Conservation (phyloP, 768 basidiomycete species). For the Tylopilus sp. region DNA sequence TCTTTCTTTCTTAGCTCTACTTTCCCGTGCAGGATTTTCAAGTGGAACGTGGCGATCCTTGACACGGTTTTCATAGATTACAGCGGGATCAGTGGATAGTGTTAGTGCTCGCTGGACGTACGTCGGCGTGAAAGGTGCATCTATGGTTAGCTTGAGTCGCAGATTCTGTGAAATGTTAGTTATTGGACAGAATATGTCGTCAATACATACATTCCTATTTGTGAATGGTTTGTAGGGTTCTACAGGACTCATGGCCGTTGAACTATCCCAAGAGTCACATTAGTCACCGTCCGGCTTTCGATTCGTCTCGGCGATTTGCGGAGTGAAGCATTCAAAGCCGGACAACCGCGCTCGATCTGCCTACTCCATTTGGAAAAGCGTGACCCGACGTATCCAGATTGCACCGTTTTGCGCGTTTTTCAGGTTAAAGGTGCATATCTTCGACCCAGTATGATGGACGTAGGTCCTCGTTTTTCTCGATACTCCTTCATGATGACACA, state of each 20-base stretch:
- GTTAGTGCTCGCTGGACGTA: constrained; percentile 61
- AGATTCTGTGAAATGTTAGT: constrained; percentile 23
- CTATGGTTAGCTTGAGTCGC: constrained; percentile 35
- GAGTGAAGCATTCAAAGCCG: too few species aligned
- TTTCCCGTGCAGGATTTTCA: constrained; percentile 63
- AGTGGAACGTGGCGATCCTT: constrained; percentile 63
- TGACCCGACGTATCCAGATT: too few species aligned
- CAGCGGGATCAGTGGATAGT: constrained; percentile 50
- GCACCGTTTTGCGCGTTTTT: too few species aligned
- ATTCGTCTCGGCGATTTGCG: too few species aligned
- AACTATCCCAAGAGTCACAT: too few species aligned
- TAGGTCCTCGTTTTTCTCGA: neutral
- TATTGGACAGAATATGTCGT: neutral
- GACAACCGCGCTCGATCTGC: too few species aligned
- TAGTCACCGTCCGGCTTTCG: too few species aligned
- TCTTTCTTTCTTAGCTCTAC: constrained; percentile 48
- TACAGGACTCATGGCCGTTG: constrained; percentile 14
- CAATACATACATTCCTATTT: constrained; percentile 14
- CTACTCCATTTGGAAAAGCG: too few species aligned
- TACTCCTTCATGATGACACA: constrained; percentile 19
- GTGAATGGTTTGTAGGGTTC: constrained; percentile 25
- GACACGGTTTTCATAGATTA: constrained; percentile 63
- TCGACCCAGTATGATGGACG: too few species aligned
- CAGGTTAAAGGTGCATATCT: too few species aligned
- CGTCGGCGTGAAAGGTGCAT: constrained; percentile 55